Conservation (phyloP, 331 rosid genomes). For the Pyracantha coccinea region DNA sequence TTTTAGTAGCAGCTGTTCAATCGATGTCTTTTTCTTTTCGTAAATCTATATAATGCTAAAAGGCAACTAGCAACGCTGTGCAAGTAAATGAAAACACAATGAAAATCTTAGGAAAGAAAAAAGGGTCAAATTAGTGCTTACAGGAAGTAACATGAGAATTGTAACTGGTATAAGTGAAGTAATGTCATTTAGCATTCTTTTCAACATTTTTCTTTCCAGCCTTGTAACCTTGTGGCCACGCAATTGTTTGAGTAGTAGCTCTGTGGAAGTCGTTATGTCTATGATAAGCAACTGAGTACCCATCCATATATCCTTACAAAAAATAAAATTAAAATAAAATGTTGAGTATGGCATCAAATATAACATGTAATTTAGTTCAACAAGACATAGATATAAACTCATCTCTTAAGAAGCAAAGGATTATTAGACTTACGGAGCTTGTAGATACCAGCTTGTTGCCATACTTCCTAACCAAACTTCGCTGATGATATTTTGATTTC, state of each 20-base stretch:
- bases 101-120: not conserved
- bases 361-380: not conserved
- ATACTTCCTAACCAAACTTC: conserved; percentile 40
- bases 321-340: conserved; percentile 17
- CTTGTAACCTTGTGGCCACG: conserved; percentile 39
- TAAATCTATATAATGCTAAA: not conserved
- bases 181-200: conserved; percentile 41
- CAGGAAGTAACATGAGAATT: conserved; percentile 64
- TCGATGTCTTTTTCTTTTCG: not conserved
- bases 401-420: conserved; percentile 2
- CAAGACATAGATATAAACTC: too few species aligned
- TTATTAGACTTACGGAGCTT: conserved; percentile 38
- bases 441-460: conserved; percentile 40
- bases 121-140: conserved; percentile 19
- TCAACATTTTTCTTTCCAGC: conserved; percentile 40
- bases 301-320: conserved; percentile 50
- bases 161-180: conserved; percentile 52
- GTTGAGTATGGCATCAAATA: conserved; percentile 16
- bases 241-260: conserved; percentile 34
- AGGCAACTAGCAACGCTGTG: not conserved
- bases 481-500: conserved; percentile 17
- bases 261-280: conserved; percentile 40
- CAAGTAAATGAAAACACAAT: not conserved
- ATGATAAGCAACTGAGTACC: conserved; percentile 53
- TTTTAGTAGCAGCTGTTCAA: too few species aligned